Evolutionary conservation across 2,329 filamentous ascomycete species (phyloP).

Genomic region (Botryotinia narcissicola): DNA sequence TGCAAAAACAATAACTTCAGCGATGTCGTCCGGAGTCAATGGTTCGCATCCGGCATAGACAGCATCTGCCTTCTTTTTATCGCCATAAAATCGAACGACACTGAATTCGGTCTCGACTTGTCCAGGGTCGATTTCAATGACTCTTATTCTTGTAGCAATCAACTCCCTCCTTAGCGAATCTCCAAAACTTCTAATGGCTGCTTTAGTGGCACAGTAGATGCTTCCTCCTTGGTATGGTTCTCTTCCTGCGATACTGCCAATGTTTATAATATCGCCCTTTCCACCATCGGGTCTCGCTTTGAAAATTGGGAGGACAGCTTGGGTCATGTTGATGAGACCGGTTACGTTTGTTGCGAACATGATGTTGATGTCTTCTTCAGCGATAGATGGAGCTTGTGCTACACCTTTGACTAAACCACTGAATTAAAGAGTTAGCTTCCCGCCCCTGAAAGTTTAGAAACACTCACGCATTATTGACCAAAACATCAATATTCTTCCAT

Average conservation of each 20-base stretch:
- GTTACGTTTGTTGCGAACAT: conserved; percentile 96
- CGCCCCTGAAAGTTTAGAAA: background rate
- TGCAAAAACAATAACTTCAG: conserved; percentile 84
- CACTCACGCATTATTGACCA: conserved; percentile 93
- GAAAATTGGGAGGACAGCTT: conserved; percentile 82
- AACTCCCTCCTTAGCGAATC: conserved; percentile 81
- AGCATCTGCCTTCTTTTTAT: conserved; percentile 84
- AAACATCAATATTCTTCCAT: conserved; percentile 78
- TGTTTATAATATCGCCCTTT: conserved; percentile 90
- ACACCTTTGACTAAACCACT: conserved; percentile 88
- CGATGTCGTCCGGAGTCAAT: conserved; percentile 85
- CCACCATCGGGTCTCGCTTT: conserved; percentile 67
- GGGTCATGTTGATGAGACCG: conserved; percentile 94
- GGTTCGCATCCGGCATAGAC: conserved; percentile 83
- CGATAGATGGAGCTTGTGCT: conserved; percentile 80
- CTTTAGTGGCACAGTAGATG: conserved; percentile 93
- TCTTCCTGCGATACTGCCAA: conserved; percentile 87
- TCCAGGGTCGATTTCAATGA: conserved; percentile 88
- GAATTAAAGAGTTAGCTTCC: conserved; percentile 8
- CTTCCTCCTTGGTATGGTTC: conserved; percentile 81
- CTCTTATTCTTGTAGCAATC: conserved; percentile 72
- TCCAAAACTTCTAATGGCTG: conserved; percentile 80
- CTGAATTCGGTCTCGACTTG: conserved; percentile 96
- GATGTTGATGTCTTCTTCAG: conserved; percentile 73
- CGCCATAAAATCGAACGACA: conserved; percentile 81